Percentiles rank a stretch among this genome's conserved stretches.
Conservation (phyloP, 306 rosid species). For the Medicago truncatula region DNA sequence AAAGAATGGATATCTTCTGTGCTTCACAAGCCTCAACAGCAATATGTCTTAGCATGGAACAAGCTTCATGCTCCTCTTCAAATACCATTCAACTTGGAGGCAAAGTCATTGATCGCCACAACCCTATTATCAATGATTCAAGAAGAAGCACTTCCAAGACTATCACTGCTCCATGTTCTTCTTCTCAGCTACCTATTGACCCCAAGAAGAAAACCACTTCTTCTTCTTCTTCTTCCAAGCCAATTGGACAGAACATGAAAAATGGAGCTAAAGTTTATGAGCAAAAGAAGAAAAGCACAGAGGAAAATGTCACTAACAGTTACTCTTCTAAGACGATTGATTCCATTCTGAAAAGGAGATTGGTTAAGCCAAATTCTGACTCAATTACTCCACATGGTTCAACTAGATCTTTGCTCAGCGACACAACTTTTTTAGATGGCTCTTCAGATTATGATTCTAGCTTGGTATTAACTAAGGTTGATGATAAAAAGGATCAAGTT, state of each 20-base stretch:
- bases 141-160: constrained; percentile 52
- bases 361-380: constrained; percentile 52
- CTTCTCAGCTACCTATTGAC: constrained; percentile 55
- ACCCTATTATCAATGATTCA: constrained; percentile 80
- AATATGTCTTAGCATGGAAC: constrained; percentile 80
- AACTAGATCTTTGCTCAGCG: constrained; percentile 72
- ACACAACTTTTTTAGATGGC: constrained; percentile 50
- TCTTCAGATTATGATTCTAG: constrained; percentile 50
- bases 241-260: constrained; percentile 30
- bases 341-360: constrained; percentile 49
- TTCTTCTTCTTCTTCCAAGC: constrained; percentile 48
- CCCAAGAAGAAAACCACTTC: constrained; percentile 53
- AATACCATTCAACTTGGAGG: constrained; percentile 75
- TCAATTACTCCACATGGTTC: constrained; percentile 68
- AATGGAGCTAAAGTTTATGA: constrained; percentile 42
- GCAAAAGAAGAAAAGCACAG: constrained; percentile 42
- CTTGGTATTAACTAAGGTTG: constrained; percentile 44
- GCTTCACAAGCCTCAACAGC: constrained; percentile 89
- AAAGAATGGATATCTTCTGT: constrained; percentile 73
- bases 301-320: constrained; percentile 28
- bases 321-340: constrained; percentile 50
- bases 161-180: constrained; percentile 47
- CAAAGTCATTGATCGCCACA: constrained; percentile 85
- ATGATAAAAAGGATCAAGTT: constrained; percentile 37
- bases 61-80: constrained; percentile 73